Base-by-base conservation (phyloP, 1,284 basidiomycete genomes). In the Leccinum angustisporum region DNA sequence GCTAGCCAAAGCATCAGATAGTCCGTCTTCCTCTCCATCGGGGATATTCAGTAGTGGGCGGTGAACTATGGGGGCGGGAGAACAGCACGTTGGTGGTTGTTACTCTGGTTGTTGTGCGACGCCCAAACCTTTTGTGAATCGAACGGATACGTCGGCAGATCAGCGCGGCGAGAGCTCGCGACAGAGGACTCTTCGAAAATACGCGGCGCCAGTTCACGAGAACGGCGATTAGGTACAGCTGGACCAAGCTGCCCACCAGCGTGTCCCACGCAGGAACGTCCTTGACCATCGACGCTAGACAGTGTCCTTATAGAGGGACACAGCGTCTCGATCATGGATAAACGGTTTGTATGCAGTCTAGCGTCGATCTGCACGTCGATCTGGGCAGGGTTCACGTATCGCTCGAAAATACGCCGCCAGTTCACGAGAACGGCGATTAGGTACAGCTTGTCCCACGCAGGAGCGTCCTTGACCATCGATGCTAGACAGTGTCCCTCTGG, bases 101-200 rank as follows among this genome's bases (percentile, higher is more conserved):
- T 51, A 10, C 25, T 16, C 40, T 46, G 60, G 57, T 83, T 81
- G 52, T 74, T 67, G 68, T 78, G 87, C 0, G 75, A 70, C 1
- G 86, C 79, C 86, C 86, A 90, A 68, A 85, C 88, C 43, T 78
- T 80, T 1, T 78, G 76, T 54, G 76, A 77, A 8, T 79, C 74
- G 67, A 90, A 88, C 0, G 87, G 87, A 70, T 90, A 91, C 3
- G 79, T 75, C 0, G 89, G 89, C 11, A 89, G 71, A 61, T 81
- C 80, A 14, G 81, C 66, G 63, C 18, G 18, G 18, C 81, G 82
- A 11, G 75, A 73, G 3, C 75, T 67, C 3, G 18, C 34, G 16
- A 6, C 50, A 21, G 75, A 64, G 1, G 84, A 64, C 59, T 85
- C 81, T 0, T 77, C 66, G 66, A 86, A 91, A 4, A 84, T 78